Percentiles rank a stretch among this genome's conserved stretches.
Evolutionary conservation across 345 rosid species (phyloP).

Genomic region (Pistacia atlantica): DNA sequence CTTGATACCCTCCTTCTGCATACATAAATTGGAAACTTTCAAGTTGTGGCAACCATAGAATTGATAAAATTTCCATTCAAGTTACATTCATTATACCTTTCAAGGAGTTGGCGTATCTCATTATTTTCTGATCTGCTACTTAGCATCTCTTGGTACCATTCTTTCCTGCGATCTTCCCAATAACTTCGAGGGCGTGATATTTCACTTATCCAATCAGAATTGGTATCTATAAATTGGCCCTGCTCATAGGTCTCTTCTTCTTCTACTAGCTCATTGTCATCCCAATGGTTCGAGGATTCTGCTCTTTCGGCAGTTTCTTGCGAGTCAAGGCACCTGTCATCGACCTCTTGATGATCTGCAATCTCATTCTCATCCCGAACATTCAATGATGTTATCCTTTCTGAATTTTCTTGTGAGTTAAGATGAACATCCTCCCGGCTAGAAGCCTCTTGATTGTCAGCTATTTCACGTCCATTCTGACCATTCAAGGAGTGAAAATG

Average conservation of each 20-base stretch:
- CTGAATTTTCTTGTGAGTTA: constrained; percentile 23
- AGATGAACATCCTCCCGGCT: background rate
- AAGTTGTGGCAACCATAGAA: no score
- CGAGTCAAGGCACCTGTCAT: constrained; percentile 20
- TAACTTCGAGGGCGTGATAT: constrained; percentile 83
- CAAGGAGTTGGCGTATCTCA: constrained; percentile 71
- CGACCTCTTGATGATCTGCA: constrained; percentile 21
- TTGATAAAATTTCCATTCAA: constrained; percentile 7
- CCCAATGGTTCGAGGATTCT: constrained; percentile 34
- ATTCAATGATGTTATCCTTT: constrained; percentile 26
- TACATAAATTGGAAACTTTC: background rate
- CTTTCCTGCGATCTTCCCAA: constrained; percentile 77
- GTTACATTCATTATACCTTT: constrained; percentile 48
- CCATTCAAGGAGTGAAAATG: no score
- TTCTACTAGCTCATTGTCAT: constrained; percentile 15
- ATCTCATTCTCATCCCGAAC: constrained; percentile 31
- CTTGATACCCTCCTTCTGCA: constrained; percentile 78
- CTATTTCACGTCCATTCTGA: no score
- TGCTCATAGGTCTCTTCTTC: constrained; percentile 18
- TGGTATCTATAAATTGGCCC: constrained; percentile 23
- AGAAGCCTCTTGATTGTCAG: no score
- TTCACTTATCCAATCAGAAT: constrained; percentile 68
- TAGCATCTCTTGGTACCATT: constrained; percentile 75
- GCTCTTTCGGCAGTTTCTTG: constrained; percentile 28
- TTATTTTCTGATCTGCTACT: constrained; percentile 45